Evolutionary conservation across 2,329 filamentous ascomycete genomes (phyloP), one percentile per base, ranked within the genome.

Genomic region (Aspergillus flavus): DNA sequence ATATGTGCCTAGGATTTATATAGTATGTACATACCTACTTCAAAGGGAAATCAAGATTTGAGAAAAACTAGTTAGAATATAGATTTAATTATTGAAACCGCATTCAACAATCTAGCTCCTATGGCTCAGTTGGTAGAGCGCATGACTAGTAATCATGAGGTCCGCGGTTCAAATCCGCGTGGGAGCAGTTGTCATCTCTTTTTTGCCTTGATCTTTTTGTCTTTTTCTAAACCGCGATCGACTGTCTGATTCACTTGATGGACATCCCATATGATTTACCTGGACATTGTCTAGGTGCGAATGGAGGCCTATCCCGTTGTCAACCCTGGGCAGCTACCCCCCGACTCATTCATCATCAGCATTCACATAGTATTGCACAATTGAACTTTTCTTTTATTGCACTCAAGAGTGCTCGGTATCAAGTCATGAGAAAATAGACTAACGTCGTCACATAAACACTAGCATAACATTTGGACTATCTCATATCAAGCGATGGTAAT

Each of bases 401-500:
- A 52, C 21, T 12, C 34, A 46, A 46, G 30, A 32, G 46, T 41
- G 39, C 30, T 62, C 64, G 57, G 43, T 61, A 66, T 66, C 62
- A 63, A 58, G 53, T 63, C 39, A 48, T 61, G 48, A 57, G 14
- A 59, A 61, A 30, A 61, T 59, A 45, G 30, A 61, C 54, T 30
- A 61, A 52, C 54, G 54, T 50, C 53, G 43, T 59, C 53, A 53
- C 46, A 59, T 39, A 53, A 34, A 58, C 32, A 52, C 39, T 61
- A 34, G 39, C 54, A 63, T 57, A 57, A 61, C 55, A 41, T 58
- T 39, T 36, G 50, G n/a, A 26, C 30, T 14, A 46, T 36, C 39
- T 43, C 19, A 39, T n/a, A 48, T 41, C 34, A 23, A 39, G 11
- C 28, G 58, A 43, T 9, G 34, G 32, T 16, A 46, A 53, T 43